Percentiles rank a stretch among this genome's conserved stretches.
Conservation (phyloP, 2,329 filamentous ascomycete species). For the Penicillium thymicola region DNA sequence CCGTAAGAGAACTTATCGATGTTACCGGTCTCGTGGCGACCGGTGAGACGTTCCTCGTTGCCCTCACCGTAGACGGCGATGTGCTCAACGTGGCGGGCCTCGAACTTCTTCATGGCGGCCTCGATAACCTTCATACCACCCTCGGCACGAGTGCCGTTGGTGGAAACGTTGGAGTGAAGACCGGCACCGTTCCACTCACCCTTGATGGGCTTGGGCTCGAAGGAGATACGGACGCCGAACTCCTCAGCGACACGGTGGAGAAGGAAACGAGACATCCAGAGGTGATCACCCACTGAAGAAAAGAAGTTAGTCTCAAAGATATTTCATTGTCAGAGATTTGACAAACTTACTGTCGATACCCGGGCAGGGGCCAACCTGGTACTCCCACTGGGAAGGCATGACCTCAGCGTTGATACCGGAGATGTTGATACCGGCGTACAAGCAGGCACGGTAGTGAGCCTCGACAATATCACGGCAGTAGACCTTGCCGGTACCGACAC, state of each 20-base stretch:
- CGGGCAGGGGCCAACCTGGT: constrained; percentile 86
- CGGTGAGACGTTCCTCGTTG: constrained; percentile 91
- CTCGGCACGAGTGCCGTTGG: constrained; percentile 79
- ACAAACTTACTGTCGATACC: constrained; percentile 71
- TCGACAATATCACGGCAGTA: constrained; percentile 98
- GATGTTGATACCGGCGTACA: constrained; percentile 89
- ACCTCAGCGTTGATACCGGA: constrained; percentile 99
- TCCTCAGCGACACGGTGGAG: constrained; percentile 91
- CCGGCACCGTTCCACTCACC: constrained; percentile 97
- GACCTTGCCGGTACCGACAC: constrained; percentile 95
- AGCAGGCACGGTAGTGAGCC: constrained; percentile 84
- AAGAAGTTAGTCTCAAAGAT: constrained; percentile 23
- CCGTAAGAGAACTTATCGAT: constrained; percentile 94
- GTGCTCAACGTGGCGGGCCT: constrained; percentile 74
- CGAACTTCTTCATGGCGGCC: constrained; percentile 76
- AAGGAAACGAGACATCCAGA: constrained; percentile 90
- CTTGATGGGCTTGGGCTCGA: constrained; percentile 91
- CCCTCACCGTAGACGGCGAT: constrained; percentile 94
- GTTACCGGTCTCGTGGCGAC: constrained; percentile 86
- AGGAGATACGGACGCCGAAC: constrained; percentile 91
- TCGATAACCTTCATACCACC: constrained; percentile 97
- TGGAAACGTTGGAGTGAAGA: constrained; percentile 92
- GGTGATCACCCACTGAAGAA: constrained; percentile 78
- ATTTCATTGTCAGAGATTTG: background rate
- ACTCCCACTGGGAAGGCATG: constrained; percentile 97